Conservation (phyloP, 1,139 yeast species). For the Zygosaccharomyces sapae region DNA sequence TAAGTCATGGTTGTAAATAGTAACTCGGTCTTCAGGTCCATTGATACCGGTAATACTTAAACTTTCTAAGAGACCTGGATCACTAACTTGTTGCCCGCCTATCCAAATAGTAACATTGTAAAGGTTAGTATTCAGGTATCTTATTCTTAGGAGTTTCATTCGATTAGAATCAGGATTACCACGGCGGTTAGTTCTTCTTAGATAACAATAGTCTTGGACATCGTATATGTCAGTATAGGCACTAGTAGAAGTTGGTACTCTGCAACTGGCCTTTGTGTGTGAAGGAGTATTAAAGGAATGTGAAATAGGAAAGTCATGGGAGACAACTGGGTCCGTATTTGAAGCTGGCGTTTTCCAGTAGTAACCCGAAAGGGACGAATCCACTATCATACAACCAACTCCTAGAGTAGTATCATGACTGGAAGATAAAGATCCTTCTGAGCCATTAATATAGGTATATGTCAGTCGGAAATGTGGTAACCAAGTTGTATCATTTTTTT, state of each 20-base stretch:
- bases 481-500: background rate
- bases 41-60: background rate
- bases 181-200: background rate
- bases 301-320: too few relatives aligned
- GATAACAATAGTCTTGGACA: background rate
- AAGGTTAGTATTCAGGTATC: background rate
- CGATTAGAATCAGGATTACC: background rate
- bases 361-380: background rate
- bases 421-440: background rate
- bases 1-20: background rate
- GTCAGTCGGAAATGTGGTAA: background rate
- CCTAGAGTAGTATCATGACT: background rate
- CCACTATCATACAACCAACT: background rate
- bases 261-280: background rate
- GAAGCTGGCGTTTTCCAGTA: background rate
- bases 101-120: background rate
- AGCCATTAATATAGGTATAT: background rate
- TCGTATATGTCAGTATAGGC: background rate
- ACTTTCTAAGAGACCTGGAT: background rate
- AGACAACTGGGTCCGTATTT: background rate
- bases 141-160: background rate
- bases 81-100: background rate
- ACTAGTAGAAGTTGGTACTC: background rate
- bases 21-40: background rate
- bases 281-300: background rate